Base-by-base conservation (phyloP, 2,329 filamentous ascomycete species). In the Mycogone perniciosa region DNA sequence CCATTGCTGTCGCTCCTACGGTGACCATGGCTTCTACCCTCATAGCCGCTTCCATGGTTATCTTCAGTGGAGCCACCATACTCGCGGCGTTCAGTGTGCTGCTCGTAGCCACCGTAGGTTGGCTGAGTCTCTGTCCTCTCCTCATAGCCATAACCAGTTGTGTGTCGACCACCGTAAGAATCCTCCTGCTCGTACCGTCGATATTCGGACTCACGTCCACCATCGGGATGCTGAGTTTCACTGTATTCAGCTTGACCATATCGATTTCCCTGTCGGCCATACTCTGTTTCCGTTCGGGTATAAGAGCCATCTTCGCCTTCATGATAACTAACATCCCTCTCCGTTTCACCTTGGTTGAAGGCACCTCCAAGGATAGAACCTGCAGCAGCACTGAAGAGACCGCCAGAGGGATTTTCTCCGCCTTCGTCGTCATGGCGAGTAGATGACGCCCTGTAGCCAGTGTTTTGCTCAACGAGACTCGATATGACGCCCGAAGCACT, bases 331-430 rank as follows among this genome's bases (percentile, higher is more conserved):
- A 74, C 71, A 57, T 76, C 78, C 44, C 69, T 72, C 60, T 81
- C 74, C 51, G 76, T 81, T 42, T 82, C 73, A 33, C 78, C 71
- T 34, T 73, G 71, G 46, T 75, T 73, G 47, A 86, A 79, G 10
- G 76, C 77, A 9, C 78, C 77, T 8, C 83, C 80, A 7, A 95
- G 76, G 11, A 91, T 70, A 37, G 80, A 81, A 34, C 79, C 78
- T 31, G 87, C 85, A 33, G 46, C 35, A 33, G 84, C 81, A 49
- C 84, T 85, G 9, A 95, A 74, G 40, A 95, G 71, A 27, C 85
- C 84, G 31, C 86, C 85, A 1, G 89, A 65, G 8, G 80, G 80
- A 45, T 84, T 82, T 44, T 82, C 82, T 58, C 84, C 76, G 52
- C 77, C 76, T 6, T 59, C 77, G 74, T 61, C 57, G 38, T 66